Conservation (phyloP, 129 eudicot species). For the Flaveria trinervia region DNA sequence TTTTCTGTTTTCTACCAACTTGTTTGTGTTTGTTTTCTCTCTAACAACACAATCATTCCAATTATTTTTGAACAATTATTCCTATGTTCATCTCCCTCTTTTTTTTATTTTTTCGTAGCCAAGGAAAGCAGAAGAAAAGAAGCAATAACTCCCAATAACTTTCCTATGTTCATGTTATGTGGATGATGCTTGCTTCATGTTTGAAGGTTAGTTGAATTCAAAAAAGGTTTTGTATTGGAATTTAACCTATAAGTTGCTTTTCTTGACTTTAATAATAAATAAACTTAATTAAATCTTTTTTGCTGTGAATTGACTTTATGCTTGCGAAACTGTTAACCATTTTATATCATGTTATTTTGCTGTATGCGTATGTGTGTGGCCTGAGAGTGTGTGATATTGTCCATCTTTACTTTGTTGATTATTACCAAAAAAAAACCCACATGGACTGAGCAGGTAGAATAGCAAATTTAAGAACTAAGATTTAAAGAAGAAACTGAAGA, state of each 20-base stretch:
- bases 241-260: background rate
- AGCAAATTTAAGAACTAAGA: background rate
- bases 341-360: background rate
- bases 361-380: background rate
- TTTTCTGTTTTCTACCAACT: background rate
- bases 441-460: background rate
- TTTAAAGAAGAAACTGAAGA: background rate
- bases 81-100: background rate
- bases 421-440: background rate
- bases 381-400: background rate
- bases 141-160: slow-evolving; percentile 25
- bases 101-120: slow-evolving; percentile 29
- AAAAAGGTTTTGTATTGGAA: background rate
- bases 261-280: background rate
- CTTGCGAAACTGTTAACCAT: background rate
- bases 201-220: slow-evolving; percentile 11
- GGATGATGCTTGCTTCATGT: slow-evolving; percentile 25
- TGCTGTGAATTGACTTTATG: background rate
- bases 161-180: background rate
- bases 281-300: background rate
- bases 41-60: background rate
- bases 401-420: background rate
- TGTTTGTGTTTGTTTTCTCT: background rate
- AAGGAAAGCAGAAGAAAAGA: slow-evolving; percentile 41
- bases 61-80: background rate